phyloP scores from a whole-genome alignment of 2,329 filamentous ascomycete species.

The Cladosporium sp. region DNA sequence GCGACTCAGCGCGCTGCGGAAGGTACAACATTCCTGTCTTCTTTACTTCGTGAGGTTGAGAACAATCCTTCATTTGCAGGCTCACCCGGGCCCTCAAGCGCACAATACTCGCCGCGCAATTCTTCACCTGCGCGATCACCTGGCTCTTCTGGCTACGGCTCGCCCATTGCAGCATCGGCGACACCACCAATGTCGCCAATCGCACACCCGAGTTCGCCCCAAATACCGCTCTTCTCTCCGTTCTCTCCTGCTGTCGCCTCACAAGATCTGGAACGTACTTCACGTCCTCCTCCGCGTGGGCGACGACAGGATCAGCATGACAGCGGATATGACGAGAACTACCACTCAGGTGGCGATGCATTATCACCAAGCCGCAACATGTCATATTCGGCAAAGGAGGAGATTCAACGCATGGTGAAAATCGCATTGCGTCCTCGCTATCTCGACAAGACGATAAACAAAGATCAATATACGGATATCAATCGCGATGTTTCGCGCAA shows the following conservation, averaged over 20 bases:
- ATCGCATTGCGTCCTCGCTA: constrained; percentile 80
- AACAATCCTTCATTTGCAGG: constrained; percentile 47
- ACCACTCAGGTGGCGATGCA: constrained; percentile 32
- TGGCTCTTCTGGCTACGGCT: constrained; percentile 58
- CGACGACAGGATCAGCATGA: constrained; percentile 27
- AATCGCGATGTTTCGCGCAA: constrained; percentile 87
- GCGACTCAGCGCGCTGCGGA: constrained; percentile 43
- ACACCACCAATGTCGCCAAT: constrained; percentile 68
- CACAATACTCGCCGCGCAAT: constrained; percentile 43
- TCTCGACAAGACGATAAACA: constrained; percentile 74
- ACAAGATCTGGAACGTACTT: constrained; percentile 23
- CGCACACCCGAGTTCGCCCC: constrained; percentile 73
- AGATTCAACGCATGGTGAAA: constrained; percentile 86
- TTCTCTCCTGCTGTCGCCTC: constrained; percentile 52
- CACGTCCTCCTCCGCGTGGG: constrained; percentile 24
- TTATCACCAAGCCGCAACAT: constrained; percentile 50
- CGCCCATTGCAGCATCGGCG: constrained; percentile 9
- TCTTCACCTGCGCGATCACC: constrained; percentile 62
- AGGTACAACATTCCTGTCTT: constrained; percentile 80
- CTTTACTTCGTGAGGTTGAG: constrained; percentile 85
- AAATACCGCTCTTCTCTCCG: constrained; percentile 56
- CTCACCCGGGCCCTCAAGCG: constrained; percentile 38
- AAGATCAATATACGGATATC: constrained; percentile 89
- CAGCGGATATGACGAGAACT: constrained; percentile 30
- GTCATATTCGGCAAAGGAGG: constrained; percentile 81